Evolutionary conservation across 495 filamentous ascomycete species (phyloP), one percentile per base, ranked within the genome.

Genomic region (Eremomyces bilateralis): DNA sequence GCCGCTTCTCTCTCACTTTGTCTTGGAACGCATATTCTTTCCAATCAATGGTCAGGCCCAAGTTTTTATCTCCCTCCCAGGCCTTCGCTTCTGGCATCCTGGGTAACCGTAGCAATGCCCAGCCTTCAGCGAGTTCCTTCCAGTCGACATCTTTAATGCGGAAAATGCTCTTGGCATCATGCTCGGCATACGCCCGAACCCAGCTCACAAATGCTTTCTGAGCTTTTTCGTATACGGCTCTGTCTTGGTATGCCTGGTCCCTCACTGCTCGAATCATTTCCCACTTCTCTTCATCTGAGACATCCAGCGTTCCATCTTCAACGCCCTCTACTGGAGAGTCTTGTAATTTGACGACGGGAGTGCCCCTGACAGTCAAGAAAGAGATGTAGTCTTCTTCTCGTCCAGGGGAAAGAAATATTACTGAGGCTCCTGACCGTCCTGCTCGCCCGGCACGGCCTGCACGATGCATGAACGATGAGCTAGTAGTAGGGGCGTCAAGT

Each of bases 401-500:
- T 0, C 80, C 79, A 1, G 76, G 76, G 13, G 77, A 76, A 12
- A 97, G 63, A 42, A 95, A 67, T 0, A 90, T 68, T 4, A 95
- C 65, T 34, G 82, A 83, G 11, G 92, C 61, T 1, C 88, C 88
- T 34, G 66, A 64, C 13, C 88, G 74, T 0, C 88, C 88, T 3
- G 88, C 88, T 27, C 88, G 69, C 0, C 84, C 88, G 1, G 90
- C 82, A 36, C 88, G 80, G 2, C 88, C 88, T 45, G 81, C 90
- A 37, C 88, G 73, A 56, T 97, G 88, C 35, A 97, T 73, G 53
- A 94, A 95, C 24, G 75, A 80, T 53, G 94, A 94, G 0, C 88
- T 81, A 49, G 94, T 85, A 20, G 70, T 75, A 1, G 88, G 88
- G 0, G 84, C 76, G 47, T 97, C 88, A 33, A 94, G 62, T 50